These are phyloP conservation scores for Nothomitra cinnamomea DNA, from an alignment of 2,329 filamentous ascomycete species.

Conservation along the genomic window DNA sequence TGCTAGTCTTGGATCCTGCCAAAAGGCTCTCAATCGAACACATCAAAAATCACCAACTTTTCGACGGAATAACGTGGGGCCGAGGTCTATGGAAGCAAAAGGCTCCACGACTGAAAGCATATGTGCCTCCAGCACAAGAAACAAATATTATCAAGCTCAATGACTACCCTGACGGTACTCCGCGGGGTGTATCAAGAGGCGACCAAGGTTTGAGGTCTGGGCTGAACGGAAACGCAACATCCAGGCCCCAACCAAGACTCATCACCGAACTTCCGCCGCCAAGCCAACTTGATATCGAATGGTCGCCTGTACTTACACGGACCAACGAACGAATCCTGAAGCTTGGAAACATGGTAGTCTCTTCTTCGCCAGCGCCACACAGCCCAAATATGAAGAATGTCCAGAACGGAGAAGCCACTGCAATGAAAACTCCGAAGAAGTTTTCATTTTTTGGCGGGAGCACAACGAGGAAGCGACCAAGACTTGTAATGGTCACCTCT, in stretches of 20 bases:
- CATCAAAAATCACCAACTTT: conserved; percentile 93
- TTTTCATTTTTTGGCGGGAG: conserved; percentile 88
- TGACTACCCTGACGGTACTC: conserved; percentile 20
- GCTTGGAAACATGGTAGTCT: conserved; percentile 75
- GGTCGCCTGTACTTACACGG: conserved; percentile 85
- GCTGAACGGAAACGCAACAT: conserved; percentile 25
- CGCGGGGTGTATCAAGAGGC: conserved; percentile 20
- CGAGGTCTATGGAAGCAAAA: conserved; percentile 77
- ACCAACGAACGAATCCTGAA: conserved; percentile 90
- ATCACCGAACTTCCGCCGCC: conserved; percentile 95
- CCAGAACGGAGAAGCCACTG: conserved; percentile 46
- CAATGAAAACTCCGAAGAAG: conserved; percentile 62
- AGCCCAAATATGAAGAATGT: conserved; percentile 55
- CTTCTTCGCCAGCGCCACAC: conserved; percentile 60
- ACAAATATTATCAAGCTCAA: conserved; percentile 31
- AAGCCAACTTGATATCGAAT: conserved; percentile 92
- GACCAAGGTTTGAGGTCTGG: conserved; percentile 19
- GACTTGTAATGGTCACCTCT: conserved; percentile 88
- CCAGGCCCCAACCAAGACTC: conserved; percentile 54
- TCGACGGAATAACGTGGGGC: conserved; percentile 73
- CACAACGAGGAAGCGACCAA: conserved; percentile 79
- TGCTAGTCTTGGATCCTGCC: conserved; percentile 75
- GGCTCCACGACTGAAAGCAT: conserved; percentile 71
- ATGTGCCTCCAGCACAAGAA: conserved; percentile 60
- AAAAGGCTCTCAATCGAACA: conserved; percentile 81